Percentiles rank a stretch among this genome's conserved stretches.
Conservation (phyloP, 192 early-diverging fungal genomes). For the Blastocladiella britannica region DNA sequence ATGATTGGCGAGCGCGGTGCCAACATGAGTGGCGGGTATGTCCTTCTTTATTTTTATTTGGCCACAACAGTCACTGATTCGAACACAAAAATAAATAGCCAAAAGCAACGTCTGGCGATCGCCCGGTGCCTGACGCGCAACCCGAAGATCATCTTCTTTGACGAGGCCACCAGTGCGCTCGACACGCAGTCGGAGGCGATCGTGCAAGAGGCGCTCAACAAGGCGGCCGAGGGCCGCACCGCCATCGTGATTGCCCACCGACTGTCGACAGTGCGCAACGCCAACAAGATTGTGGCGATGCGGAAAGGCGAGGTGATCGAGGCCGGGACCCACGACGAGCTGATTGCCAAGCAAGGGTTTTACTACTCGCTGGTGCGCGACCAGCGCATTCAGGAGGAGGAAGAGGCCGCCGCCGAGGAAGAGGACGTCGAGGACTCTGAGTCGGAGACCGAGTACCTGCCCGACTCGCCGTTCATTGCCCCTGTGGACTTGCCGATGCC, state of each 20-base stretch:
- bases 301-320: conserved; percentile 22
- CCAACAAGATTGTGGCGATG: conserved; percentile 45
- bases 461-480: conserved; percentile 9
- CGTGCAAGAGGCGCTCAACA: conserved; percentile 66
- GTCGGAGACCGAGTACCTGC: conserved; percentile 6
- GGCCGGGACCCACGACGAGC: conserved; percentile 28
- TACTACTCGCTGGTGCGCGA: conserved; percentile 31
- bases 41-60: too few species aligned
- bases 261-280: conserved; percentile 47
- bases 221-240: conserved; percentile 49
- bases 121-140: conserved; percentile 77
- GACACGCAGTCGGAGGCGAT: conserved; percentile 58
- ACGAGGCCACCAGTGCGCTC: conserved; percentile 75
- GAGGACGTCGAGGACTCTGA: conserved; percentile 2
- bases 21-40: conserved; percentile 61
- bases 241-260: conserved; percentile 85
- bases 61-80: too few species aligned
- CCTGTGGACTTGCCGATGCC: conserved; percentile 10
- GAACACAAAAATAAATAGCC: too few species aligned
- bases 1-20: conserved; percentile 59
- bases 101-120: conserved; percentile 93
- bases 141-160: conserved; percentile 65
- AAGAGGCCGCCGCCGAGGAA: too few species aligned
- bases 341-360: conserved; percentile 22
- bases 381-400: conserved; percentile 20